Evolutionary conservation across 805 yeast genomes (phyloP).

Genomic region (Maudiozyma barnettii): DNA sequence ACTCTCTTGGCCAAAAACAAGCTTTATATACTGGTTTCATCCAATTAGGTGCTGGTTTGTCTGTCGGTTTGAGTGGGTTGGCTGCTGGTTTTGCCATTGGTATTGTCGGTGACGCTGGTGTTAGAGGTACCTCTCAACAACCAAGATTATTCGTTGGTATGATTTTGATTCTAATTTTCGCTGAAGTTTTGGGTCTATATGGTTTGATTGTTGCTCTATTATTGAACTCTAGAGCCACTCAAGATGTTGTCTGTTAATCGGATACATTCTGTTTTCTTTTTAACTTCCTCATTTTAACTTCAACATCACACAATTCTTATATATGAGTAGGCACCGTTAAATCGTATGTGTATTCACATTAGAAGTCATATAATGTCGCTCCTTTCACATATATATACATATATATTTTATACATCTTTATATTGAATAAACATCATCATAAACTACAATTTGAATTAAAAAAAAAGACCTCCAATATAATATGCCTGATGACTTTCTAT

Average conservation of each 20-base stretch:
- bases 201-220: constrained; percentile 97
- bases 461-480: too few species aligned
- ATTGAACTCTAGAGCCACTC: constrained; percentile 95
- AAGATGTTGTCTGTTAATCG: constrained; percentile 70
- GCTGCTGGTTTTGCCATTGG: constrained; percentile 99
- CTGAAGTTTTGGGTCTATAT: constrained; percentile 96
- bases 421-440: background rate
- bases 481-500: too few species aligned
- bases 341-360: too few species aligned
- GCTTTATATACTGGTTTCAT: constrained; percentile 95
- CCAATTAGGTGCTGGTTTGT: constrained; percentile 95
- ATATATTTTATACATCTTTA: background rate
- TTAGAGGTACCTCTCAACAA: constrained; percentile 96
- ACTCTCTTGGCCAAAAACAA: constrained; percentile 78
- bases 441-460: background rate
- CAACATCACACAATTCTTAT: too few species aligned
- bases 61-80: constrained; percentile 93
- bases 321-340: too few species aligned
- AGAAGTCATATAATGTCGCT: too few species aligned
- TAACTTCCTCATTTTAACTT: too few species aligned
- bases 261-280: background rate
- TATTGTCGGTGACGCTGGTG: constrained; percentile 99
- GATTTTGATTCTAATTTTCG: constrained; percentile 96
- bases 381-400: background rate
- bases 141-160: constrained; percentile 97